Conservation (phyloP, 768 basidiomycete genomes). For the Mycena rosella region DNA sequence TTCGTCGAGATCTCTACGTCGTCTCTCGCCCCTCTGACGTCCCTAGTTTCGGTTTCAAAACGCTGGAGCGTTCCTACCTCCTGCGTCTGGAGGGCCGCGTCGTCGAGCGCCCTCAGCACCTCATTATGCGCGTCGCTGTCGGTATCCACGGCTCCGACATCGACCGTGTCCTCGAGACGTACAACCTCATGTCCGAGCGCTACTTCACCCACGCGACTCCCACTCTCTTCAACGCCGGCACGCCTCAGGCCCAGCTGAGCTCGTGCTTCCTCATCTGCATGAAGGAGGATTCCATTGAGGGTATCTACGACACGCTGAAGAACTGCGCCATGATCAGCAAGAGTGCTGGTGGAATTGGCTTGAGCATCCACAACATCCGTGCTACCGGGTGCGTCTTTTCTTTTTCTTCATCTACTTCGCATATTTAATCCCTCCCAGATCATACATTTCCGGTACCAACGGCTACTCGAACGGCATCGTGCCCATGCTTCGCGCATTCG, state of each 20-base stretch:
- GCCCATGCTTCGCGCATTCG: slow-evolving; percentile 98
- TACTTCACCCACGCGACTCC: slow-evolving; percentile 99
- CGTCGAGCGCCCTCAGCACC: slow-evolving; percentile 97
- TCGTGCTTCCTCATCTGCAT: slow-evolving; percentile 98
- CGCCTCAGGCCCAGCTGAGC: slow-evolving; percentile 93
- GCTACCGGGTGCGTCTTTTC: slow-evolving; percentile 81
- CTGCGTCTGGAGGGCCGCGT: slow-evolving; percentile 94
- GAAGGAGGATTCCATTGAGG: slow-evolving; percentile 99
- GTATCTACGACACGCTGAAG: slow-evolving; percentile 99
- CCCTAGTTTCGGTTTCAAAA: slow-evolving; percentile 97
- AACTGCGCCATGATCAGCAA: slow-evolving; percentile 99
- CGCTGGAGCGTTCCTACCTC: slow-evolving; percentile 97
- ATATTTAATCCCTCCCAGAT: slow-evolving; percentile 61
- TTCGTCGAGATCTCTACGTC: slow-evolving; percentile 52
- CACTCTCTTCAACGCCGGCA: slow-evolving; percentile 98
- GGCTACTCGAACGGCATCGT: slow-evolving; percentile 99
- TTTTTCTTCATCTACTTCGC: slow-evolving; percentile 4
- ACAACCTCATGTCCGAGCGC: slow-evolving; percentile 96
- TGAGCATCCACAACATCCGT: slow-evolving; percentile 96
- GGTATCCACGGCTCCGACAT: slow-evolving; percentile 95
- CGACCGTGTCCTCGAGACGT: slow-evolving; percentile 91
- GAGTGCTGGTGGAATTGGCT: slow-evolving; percentile 97
- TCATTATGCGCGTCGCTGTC: slow-evolving; percentile 99
- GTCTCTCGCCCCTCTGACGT: slow-evolving; percentile 4
- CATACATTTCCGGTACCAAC: slow-evolving; percentile 99